Evolutionary conservation across 2,329 filamentous ascomycete species (phyloP).

Genomic region (Epichloe bromicola): DNA sequence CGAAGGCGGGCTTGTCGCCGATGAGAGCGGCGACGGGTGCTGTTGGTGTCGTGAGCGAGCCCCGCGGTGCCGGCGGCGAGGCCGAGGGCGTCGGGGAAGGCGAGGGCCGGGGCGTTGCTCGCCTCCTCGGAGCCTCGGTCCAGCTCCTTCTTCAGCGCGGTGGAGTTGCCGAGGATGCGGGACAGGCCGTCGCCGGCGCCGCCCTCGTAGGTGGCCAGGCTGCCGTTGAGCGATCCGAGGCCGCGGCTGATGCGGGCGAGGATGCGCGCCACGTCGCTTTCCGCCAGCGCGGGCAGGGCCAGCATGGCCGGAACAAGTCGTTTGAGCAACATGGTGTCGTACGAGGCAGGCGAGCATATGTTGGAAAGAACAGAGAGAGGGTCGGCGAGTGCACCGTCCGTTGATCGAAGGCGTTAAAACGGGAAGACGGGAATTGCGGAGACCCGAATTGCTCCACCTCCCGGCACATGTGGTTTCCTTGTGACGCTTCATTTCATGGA

Average conservation of each 20-base stretch:
- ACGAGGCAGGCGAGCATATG: no score
- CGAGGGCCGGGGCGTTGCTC: background rate
- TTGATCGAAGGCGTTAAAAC: no score
- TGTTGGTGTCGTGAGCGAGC: background rate
- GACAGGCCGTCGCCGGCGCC: background rate
- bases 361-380: no score
- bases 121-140: background rate
- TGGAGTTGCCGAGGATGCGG: background rate
- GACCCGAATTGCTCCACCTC: no score
- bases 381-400: no score
- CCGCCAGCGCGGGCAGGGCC: background rate
- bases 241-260: background rate
- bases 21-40: background rate
- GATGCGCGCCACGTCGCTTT: background rate
- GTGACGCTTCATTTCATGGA: no score
- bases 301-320: background rate
- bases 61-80: background rate
- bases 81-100: background rate
- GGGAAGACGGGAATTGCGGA: no score
- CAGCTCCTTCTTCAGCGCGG: conserved; percentile 6
- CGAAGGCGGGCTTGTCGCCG: background rate
- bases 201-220: conserved; percentile 4
- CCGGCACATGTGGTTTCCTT: no score
- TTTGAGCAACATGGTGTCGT: background rate
- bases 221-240: conserved; percentile 7